Conservation (phyloP, 352 stramenopile genomes). For the Globisporangium viniferum region DNA sequence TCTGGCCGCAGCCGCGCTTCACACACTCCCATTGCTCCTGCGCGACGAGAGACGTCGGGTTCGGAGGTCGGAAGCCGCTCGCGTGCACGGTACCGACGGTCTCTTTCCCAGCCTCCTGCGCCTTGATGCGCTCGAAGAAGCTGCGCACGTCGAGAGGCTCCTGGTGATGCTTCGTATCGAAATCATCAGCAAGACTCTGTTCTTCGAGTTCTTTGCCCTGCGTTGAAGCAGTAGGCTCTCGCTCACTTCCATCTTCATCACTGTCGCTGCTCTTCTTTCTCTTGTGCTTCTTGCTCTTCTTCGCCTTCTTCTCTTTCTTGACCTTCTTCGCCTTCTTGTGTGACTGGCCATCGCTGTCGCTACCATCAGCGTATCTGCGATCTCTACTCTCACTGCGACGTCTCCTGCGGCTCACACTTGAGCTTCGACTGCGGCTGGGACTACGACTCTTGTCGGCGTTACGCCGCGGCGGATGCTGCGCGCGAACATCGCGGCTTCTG, state of each 20-base stretch:
- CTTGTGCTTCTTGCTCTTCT: slow-evolving; percentile 21
- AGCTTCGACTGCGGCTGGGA: not conserved
- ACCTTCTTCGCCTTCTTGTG: slow-evolving; percentile 19
- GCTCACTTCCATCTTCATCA: not conserved
- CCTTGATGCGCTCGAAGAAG: slow-evolving; percentile 68
- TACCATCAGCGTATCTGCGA: slow-evolving; percentile 9
- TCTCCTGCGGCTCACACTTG: not conserved
- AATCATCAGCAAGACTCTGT: not conserved
- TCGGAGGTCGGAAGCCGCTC: slow-evolving; percentile 29
- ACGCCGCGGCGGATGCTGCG: not conserved
- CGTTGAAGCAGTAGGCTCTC: not conserved
- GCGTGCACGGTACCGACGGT: slow-evolving; percentile 59
- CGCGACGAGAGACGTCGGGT: slow-evolving; percentile 25
- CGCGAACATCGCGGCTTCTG: not conserved
- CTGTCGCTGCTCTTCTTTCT: not conserved
- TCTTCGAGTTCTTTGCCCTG: slow-evolving; percentile 5
- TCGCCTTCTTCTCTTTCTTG: slow-evolving; percentile 28
- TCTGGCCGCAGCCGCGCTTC: slow-evolving; percentile 60
- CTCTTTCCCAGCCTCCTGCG: slow-evolving; percentile 57
- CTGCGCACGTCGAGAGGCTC: slow-evolving; percentile 29
- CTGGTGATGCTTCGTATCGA: not conserved
- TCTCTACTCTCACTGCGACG: slow-evolving; percentile 9
- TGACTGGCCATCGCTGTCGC: slow-evolving; percentile 11
- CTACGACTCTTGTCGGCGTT: not conserved
- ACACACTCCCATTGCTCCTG: slow-evolving; percentile 69